Conservation (phyloP, 192 early-diverging fungal genomes). For the Rhizophagus clarus region DNA sequence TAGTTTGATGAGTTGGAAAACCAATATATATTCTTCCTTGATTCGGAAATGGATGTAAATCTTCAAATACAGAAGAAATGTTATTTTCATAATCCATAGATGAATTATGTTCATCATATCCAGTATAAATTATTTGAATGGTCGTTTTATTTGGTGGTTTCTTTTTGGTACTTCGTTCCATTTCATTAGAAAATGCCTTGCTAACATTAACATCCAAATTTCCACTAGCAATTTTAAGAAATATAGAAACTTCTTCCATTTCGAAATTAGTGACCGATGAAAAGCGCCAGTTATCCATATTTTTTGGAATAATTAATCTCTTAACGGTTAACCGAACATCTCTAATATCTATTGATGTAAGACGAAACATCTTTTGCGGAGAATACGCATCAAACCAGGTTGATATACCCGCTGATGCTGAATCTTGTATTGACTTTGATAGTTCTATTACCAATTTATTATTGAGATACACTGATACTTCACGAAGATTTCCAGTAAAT, state of each 20-base stretch:
- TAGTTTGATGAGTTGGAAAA: conserved; percentile 90
- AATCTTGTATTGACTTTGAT: conserved; percentile 64
- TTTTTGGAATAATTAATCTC: conserved; percentile 40
- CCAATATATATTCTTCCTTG: conserved; percentile 93
- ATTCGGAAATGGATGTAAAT: conserved; percentile 68
- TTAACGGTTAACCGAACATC: conserved; percentile 59
- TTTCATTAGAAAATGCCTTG: conserved; percentile 66
- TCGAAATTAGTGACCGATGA: conserved; percentile 8
- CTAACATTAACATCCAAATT: conserved; percentile 58
- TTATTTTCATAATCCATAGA: not conserved
- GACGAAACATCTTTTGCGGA: conserved; percentile 70
- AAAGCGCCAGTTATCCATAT: conserved; percentile 9
- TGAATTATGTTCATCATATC: conserved; percentile 73
- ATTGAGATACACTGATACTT: conserved; percentile 69
- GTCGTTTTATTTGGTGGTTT: conserved; percentile 70
- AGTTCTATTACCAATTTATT: conserved; percentile 58
- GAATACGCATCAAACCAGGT: conserved; percentile 55
- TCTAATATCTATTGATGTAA: conserved; percentile 61
- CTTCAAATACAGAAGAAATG: conserved; percentile 61
- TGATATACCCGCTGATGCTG: conserved; percentile 59
- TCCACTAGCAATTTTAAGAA: conserved; percentile 71
- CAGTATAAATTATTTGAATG: conserved; percentile 73
- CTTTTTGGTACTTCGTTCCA: conserved; percentile 91
- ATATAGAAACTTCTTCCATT: conserved; percentile 57
- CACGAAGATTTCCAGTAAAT: conserved; percentile 74